Evolutionary conservation across 192 early-diverging fungal species (phyloP).

Genomic region (Mortierella antarctica): DNA sequence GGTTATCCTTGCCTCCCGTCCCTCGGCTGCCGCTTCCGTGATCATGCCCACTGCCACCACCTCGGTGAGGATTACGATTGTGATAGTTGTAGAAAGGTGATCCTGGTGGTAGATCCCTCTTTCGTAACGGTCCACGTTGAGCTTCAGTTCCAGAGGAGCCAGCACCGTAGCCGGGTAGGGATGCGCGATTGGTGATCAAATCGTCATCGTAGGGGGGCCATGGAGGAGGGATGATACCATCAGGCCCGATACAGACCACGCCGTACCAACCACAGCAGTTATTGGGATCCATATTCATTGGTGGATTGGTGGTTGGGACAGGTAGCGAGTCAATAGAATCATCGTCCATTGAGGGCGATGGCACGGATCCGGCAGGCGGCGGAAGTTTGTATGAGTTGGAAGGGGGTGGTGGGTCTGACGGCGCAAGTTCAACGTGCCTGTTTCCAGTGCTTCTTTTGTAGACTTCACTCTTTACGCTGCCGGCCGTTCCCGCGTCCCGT

Average conservation of each 20-base stretch:
- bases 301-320: background rate
- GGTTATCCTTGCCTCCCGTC: conserved; percentile 10
- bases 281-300: conserved; percentile 8
- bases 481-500: background rate
- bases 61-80: conserved; percentile 8
- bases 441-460: background rate
- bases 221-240: conserved; percentile 25
- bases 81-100: conserved; percentile 5
- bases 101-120: background rate
- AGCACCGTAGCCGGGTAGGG: background rate
- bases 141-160: background rate
- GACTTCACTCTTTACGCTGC: background rate
- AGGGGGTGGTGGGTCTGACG: too few species aligned
- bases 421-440: too few species aligned
- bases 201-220: conserved; percentile 43
- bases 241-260: conserved; percentile 44
- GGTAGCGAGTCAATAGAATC: background rate
- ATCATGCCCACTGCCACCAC: background rate
- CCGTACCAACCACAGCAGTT: conserved; percentile 45
- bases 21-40: background rate
- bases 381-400: too few species aligned
- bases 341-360: background rate
- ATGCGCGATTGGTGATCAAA: conserved; percentile 11
- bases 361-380: too few species aligned
- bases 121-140: background rate